Percentiles rank a stretch among this genome's conserved stretches.
These are phyloP conservation scores for Noccaea caerulescens DNA, from an alignment of 345 rosid genomes.

Conservation along the genomic window DNA sequence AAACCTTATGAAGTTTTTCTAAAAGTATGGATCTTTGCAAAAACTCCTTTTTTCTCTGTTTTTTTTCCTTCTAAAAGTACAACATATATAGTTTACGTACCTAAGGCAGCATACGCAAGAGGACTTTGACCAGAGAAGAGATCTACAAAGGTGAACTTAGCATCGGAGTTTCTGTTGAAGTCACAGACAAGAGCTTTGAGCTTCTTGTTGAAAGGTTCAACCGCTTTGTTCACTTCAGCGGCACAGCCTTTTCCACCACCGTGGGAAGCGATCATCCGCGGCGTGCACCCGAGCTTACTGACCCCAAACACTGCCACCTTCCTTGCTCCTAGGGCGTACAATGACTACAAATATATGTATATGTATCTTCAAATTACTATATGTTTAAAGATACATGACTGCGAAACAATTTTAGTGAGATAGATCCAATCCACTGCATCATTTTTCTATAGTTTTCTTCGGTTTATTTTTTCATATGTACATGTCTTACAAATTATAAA, in stretches of 20 bases:
- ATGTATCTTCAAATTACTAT: neutral
- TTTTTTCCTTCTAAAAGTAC: no score
- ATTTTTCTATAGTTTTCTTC: neutral
- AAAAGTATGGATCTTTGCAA: no score
- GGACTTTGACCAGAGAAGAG: constrained; percentile 15
- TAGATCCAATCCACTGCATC: constrained; percentile 11
- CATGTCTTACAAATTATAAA: no score
- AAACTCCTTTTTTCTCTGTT: no score
- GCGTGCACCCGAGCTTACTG: constrained; percentile 50
- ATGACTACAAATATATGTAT: constrained; percentile 6
- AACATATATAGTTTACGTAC: constrained; percentile 11
- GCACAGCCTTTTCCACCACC: constrained; percentile 46
- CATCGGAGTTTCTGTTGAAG: constrained; percentile 37
- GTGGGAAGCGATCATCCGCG: constrained; percentile 20
- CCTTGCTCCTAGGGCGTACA: constrained; percentile 45
- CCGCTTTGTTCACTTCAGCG: constrained; percentile 37
- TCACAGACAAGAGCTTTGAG: constrained; percentile 44
- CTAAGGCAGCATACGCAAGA: constrained; percentile 31
- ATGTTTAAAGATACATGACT: neutral
- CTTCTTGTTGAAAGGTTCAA: constrained; percentile 41
- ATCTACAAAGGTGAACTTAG: constrained; percentile 47
- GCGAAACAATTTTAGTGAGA: neutral
- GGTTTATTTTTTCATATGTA: no score
- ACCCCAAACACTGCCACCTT: constrained; percentile 50
- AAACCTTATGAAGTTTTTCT: no score